Conservation (phyloP, 768 basidiomycete genomes). For the Suillus sp. region DNA sequence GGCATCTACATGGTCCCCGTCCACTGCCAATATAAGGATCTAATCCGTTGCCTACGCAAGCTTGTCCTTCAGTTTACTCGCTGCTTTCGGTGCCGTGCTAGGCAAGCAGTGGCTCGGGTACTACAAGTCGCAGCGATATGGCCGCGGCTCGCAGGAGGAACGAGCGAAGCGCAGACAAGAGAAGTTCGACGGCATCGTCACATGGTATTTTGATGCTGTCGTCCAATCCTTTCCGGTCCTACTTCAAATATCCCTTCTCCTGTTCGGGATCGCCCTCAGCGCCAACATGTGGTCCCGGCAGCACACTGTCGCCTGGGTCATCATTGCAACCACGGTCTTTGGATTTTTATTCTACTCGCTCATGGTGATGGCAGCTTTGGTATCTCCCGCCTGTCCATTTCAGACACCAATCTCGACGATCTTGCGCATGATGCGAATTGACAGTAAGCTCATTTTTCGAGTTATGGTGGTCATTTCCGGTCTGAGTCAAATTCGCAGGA, state of each 20-base stretch:
- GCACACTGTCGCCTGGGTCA: background rate
- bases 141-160: slow-evolving; percentile 13
- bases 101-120: no score
- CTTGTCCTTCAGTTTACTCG: slow-evolving; percentile 14
- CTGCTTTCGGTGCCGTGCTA: background rate
- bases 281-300: slow-evolving; percentile 6
- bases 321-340: slow-evolving; percentile 1
- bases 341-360: slow-evolving; percentile 3
- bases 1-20: slow-evolving; percentile 6
- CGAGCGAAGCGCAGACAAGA: slow-evolving; percentile 14
- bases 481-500: background rate
- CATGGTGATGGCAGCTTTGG: slow-evolving; percentile 4
- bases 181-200: slow-evolving; percentile 14
- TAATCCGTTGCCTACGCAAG: slow-evolving; percentile 18
- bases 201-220: slow-evolving; percentile 17
- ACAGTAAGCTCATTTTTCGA: background rate
- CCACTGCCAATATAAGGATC: background rate
- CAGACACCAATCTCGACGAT: slow-evolving; percentile 8
- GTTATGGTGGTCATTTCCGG: background rate
- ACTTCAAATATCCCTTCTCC: background rate
- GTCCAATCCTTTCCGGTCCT: slow-evolving; percentile 12
- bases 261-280: slow-evolving; percentile 17
- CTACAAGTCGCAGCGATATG: background rate
- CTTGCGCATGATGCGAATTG: background rate
- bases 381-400: background rate